Evolutionary conservation across 2,329 filamentous ascomycete genomes (phyloP), one percentile per base, ranked within the genome.

Genomic region (Trichophyton rubrum): DNA sequence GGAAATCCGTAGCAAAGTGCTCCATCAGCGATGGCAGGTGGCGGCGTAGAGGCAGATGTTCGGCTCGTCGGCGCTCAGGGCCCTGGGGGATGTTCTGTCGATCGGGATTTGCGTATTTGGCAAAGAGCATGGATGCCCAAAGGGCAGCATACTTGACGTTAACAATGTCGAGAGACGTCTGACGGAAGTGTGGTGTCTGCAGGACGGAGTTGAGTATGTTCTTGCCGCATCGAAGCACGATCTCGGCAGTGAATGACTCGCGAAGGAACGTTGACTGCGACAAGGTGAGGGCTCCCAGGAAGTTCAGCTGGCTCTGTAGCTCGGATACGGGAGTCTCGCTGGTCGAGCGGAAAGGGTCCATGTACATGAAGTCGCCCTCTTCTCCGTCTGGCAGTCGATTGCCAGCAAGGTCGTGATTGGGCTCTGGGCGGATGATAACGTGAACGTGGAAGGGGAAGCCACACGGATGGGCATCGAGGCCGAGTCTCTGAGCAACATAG

Each of bases 401-500:
- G 59, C 73, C 83, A 68, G 90, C 82, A 57, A 90, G 73, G 35
- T 85, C 83, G 66, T 81, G 72, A 1, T 83, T 83, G 0, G 75
- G 70, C 0, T 81, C 79, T 3, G 87, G 81, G 58, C 82, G 79
- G 11, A 97, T 83, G 59, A 95, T 84, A 17, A 85, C 88, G 69
- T 95, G 87, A 13, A 96, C 89, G 69, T 96, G 90, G 64, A 84
- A 88, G 2, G 92, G 90, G 68, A 92, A 88, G 49, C 87, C 85
- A 66, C 88, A 92, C 59, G 88, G 90, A 38, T 84, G 83, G 0
- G 91, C 89, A 66, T 86, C 81, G 55, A 99, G 73, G 1, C 87
- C 88, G 11, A 96, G 71, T 41, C 87, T 81, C 60, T 82, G 80
- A 0, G 90, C 91, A 15, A 97, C 72, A 61, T 85, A 85, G 68